These are phyloP conservation scores for Populus tomentosa DNA, from an alignment of 441 rosid species.

Conservation along the genomic window DNA sequence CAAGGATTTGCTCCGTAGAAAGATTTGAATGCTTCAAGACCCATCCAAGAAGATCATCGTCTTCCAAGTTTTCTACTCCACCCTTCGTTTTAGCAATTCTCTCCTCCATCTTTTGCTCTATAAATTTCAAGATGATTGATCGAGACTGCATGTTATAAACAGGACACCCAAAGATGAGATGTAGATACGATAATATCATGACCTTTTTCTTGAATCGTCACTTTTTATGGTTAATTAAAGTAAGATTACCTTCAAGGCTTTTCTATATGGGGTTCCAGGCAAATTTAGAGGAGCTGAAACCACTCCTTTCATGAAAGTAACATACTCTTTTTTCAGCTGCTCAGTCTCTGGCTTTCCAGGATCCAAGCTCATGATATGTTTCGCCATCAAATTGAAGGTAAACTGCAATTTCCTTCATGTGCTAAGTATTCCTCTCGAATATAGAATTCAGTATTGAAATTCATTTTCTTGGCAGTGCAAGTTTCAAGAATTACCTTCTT, in stretches of 20 bases:
- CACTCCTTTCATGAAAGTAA: conserved; percentile 98
- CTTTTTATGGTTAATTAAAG: neutral
- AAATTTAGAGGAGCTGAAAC: conserved; percentile 90
- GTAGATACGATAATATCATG: neutral
- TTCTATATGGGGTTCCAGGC: conserved; percentile 91
- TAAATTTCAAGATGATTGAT: conserved; percentile 69
- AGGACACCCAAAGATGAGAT: neutral
- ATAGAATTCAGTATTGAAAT: neutral
- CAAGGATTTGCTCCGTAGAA: conserved; percentile 91
- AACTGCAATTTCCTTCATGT: conserved; percentile 39
- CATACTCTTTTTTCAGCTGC: conserved; percentile 79
- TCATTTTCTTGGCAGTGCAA: neutral
- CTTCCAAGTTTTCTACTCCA: conserved; percentile 42
- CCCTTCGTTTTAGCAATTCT: conserved; percentile 36
- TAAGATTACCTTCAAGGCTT: conserved; percentile 53
- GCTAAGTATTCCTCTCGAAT: neutral
- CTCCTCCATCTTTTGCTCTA: conserved; percentile 74
- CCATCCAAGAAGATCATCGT: conserved; percentile 95
- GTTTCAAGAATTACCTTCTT: conserved; percentile 51
- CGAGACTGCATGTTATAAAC: conserved; percentile 50
- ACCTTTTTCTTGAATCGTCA: neutral
- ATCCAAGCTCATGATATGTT: conserved; percentile 91
- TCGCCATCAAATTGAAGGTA: conserved; percentile 95
- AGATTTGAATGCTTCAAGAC: conserved; percentile 71
- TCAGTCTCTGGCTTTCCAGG: conserved; percentile 86